Conservation (phyloP, 1,139 yeast species). For the Blastobotrys buckinghamii region DNA sequence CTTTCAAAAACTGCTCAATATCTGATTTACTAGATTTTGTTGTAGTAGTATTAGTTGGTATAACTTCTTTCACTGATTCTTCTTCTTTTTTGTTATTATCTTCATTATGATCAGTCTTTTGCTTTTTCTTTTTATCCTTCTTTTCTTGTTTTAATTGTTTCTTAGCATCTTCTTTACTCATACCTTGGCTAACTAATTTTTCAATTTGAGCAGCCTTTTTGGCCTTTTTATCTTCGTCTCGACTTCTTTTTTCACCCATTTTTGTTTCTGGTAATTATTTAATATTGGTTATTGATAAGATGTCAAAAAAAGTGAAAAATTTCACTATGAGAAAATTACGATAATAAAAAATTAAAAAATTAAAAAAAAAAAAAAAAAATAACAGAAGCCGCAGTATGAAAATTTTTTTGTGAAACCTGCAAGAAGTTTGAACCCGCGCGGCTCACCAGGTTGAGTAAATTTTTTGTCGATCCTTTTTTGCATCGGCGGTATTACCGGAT, state of each 20-base stretch:
- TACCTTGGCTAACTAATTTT: conserved; percentile 20
- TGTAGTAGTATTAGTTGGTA: conserved; percentile 9
- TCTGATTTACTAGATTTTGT: conserved; percentile 29
- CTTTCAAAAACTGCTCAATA: conserved; percentile 54
- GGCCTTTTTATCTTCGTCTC: conserved; percentile 14
- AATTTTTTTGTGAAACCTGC: no score
- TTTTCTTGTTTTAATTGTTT: conserved; percentile 23
- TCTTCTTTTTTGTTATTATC: conserved; percentile 41
- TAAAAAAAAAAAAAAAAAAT: no score
- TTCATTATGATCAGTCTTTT: conserved; percentile 31
- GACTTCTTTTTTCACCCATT: conserved; percentile 9
- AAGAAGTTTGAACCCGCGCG: no score
- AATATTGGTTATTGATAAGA: not conserved
- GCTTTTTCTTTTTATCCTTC: conserved; percentile 31
- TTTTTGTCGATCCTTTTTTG: no score
- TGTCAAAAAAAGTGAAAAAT: not conserved
- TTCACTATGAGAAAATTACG: not conserved
- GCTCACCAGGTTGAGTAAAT: no score
- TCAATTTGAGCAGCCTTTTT: conserved; percentile 15
- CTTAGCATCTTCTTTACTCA: conserved; percentile 22
- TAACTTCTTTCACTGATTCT: conserved; percentile 16
- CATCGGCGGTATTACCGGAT: no score
- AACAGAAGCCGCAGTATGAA: no score
- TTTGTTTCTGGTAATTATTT: not conserved
- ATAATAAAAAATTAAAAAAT: no score